Conservation (phyloP, 768 basidiomycete genomes). For the Auricularia heimuer region DNA sequence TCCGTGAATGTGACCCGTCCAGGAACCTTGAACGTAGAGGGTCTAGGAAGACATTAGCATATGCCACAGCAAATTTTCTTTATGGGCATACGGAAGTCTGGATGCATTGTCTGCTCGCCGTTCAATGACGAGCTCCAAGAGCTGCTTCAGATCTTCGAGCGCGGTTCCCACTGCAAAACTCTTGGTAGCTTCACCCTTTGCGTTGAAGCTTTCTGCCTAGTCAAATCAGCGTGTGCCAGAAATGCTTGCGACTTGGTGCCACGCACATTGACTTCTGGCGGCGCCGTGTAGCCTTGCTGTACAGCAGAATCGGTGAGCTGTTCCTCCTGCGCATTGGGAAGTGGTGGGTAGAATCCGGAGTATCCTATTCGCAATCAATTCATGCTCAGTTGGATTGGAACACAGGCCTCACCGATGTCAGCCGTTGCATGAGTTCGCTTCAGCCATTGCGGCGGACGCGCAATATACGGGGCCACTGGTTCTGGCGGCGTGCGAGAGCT, state of each 20-base stretch:
- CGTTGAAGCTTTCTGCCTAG: conserved; percentile 57
- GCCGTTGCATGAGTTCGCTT: conserved; percentile 54
- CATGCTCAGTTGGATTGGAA: not conserved
- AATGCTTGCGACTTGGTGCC: no score
- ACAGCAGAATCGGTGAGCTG: conserved; percentile 53
- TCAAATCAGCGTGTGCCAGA: not conserved
- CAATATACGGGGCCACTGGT: not conserved
- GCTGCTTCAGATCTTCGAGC: conserved; percentile 41
- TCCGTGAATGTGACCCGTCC: conserved; percentile 77
- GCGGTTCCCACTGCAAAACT: conserved; percentile 42
- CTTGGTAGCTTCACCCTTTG: conserved; percentile 42
- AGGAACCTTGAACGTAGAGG: conserved; percentile 68
- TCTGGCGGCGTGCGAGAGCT: not conserved
- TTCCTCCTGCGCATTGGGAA: conserved; percentile 67
- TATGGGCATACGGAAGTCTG: conserved; percentile 48
- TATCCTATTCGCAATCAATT: conserved; percentile 40
- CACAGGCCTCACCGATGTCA: conserved; percentile 47
- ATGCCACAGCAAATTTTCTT: not conserved
- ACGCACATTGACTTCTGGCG: conserved; percentile 50
- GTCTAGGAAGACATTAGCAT: conserved; percentile 24
- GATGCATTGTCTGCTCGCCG: conserved; percentile 49
- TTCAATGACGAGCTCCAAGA: conserved; percentile 68
- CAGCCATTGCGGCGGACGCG: conserved; percentile 58
- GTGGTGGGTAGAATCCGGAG: conserved; percentile 66
- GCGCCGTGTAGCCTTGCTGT: conserved; percentile 51